Conservation (phyloP, 768 basidiomycete species). For the Suillus sp. region DNA sequence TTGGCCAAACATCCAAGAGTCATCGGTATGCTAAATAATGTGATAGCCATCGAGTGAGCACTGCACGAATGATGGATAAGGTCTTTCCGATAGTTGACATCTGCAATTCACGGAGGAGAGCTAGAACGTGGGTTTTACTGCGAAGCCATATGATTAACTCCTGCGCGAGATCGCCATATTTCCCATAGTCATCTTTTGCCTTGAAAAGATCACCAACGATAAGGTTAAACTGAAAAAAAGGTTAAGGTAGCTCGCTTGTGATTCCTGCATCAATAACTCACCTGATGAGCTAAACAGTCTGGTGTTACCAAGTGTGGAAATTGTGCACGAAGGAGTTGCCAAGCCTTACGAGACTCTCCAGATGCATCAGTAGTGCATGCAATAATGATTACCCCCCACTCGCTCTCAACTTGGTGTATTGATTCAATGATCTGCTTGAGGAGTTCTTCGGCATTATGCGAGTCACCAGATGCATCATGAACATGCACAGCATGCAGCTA, state of each 20-base stretch:
- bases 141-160: conserved; percentile 42
- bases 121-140: conserved; percentile 38
- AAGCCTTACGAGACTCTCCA: conserved; percentile 36
- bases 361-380: conserved; percentile 37
- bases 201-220: conserved; percentile 43
- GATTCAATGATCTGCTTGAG: conserved; percentile 24
- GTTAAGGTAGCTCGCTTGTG: neutral
- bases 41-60: conserved; percentile 40
- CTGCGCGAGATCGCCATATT: conserved; percentile 26
- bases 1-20: conserved; percentile 29
- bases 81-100: conserved; percentile 5
- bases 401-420: conserved; percentile 20
- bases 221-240: conserved; percentile 39
- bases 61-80: conserved; percentile 30
- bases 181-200: conserved; percentile 22
- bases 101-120: conserved; percentile 29
- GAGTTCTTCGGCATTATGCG: conserved; percentile 36
- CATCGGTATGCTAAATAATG: conserved; percentile 37
- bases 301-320: conserved; percentile 31
- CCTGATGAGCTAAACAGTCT: conserved; percentile 43
- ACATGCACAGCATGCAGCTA: conserved; percentile 36
- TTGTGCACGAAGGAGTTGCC: conserved; percentile 18
- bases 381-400: conserved; percentile 29
- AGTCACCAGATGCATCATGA: conserved; percentile 34
- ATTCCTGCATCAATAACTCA: conserved; percentile 17